Base-by-base conservation (phyloP, 2,329 filamentous ascomycete species). In the Xylogone sp. region DNA sequence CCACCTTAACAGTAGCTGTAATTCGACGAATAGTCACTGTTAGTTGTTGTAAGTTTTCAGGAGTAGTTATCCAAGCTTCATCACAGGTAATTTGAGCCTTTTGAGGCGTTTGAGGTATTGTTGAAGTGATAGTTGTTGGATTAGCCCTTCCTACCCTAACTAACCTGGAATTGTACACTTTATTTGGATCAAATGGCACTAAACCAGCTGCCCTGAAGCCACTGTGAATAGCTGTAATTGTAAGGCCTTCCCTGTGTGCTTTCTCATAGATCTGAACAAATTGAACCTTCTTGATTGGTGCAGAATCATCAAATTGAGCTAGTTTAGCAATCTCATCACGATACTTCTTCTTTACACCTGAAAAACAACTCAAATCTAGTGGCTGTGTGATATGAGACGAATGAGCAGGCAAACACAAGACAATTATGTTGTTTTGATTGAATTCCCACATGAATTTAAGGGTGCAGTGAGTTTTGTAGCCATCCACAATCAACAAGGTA, bases 331-430 rank as follows among this genome's bases (percentile, higher is more conserved):
- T 39, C n/a, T 39, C n/a, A 39, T 39, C n/a, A 39, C 34, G 34
- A 39, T 39, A 39, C 13, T 39, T 39, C 10, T 45, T 29, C 55
- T 68, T 68, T 19, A 69, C 56, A 43, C 54, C 58, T 22, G 53
- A 46, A 54, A 69, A 71, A 50, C 60, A 64, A 42, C 58, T 61
- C 16, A 69, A 57, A 60, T 69, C 61, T 39, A 70, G 63, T 12
- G 65, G 68, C 55, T 72, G 60, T 13, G 69, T 57, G 13, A 69
- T 52, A 56, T 71, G 59, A 42, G 64, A 71, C 21, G 58, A 66
- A 53, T 70, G 55, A 7, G 59, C 2, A 42, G 60, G 65, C 48
- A 70, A 66, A 49, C 55, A 71, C 47, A 70, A 54, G 27, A 59
- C 56, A 39, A 65, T 61, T 49, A 70, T 67, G 43, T 66, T 63